A percentile compares a stretch with the other conserved stretches of the same genome.
Evolutionary conservation across 2,329 filamentous ascomycete species (phyloP).

Genomic region (Tolypocladium capitatum): DNA sequence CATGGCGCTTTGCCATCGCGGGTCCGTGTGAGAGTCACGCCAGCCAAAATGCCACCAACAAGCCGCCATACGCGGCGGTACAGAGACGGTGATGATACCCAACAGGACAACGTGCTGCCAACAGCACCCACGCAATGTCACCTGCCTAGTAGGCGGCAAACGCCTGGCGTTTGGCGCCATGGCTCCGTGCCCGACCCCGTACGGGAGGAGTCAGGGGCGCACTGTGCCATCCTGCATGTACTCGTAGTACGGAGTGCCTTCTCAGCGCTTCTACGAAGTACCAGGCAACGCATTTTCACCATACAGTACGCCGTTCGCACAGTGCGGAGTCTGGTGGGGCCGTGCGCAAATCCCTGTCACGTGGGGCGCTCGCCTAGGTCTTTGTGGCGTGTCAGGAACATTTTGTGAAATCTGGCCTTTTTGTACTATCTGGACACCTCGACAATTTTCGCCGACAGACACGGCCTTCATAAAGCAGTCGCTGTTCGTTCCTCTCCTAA

Average conservation of each 20-base stretch:
- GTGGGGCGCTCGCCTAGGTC: constrained; percentile 10
- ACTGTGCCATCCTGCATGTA: background rate
- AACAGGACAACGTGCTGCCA: background rate
- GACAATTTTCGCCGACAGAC: constrained; percentile 17
- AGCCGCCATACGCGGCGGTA: too few species aligned
- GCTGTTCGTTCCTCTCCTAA: constrained; percentile 15
- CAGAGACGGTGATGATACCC: too few species aligned
- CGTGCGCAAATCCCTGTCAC: constrained; percentile 11
- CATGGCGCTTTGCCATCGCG: background rate
- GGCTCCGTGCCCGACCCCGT: background rate
- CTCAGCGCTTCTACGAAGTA: too few species aligned
- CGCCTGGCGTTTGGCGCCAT: background rate
- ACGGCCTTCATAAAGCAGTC: constrained; percentile 23
- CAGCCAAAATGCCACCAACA: background rate
- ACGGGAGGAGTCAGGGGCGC: background rate
- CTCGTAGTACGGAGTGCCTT: too few species aligned
- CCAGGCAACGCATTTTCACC: too few species aligned
- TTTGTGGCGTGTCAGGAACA: constrained; percentile 2
- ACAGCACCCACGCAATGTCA: background rate
- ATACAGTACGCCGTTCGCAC: constrained; percentile 4
- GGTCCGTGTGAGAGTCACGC: background rate
- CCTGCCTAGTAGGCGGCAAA: background rate
- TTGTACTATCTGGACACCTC: constrained; percentile 31
- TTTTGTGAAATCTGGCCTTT: constrained; percentile 37
- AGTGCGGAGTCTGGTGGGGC: constrained; percentile 4